Conservation (phyloP, 2,329 filamentous ascomycete species). For the Fusarium chaquense region DNA sequence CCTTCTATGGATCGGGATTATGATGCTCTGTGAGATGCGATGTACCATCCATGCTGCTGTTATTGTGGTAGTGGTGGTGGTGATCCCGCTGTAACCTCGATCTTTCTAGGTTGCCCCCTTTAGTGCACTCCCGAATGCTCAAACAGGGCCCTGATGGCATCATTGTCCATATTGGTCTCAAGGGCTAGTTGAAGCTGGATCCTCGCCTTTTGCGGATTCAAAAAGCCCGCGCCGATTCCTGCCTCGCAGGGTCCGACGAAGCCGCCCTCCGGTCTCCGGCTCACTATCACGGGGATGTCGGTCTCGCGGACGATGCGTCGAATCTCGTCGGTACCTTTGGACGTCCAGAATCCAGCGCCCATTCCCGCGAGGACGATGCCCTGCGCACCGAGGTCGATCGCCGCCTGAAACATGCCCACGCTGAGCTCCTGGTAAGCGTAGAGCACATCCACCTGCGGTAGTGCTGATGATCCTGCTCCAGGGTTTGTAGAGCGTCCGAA, state of each 20-base stretch:
- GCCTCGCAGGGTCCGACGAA: slow-evolving; percentile 60
- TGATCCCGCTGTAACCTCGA: slow-evolving; percentile 10
- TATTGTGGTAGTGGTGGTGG: background rate
- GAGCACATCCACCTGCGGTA: slow-evolving; percentile 68
- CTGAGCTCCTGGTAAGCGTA: slow-evolving; percentile 67
- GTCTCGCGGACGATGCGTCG: slow-evolving; percentile 59
- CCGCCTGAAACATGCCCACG: slow-evolving; percentile 59
- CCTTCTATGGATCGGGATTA: slow-evolving; percentile 25
- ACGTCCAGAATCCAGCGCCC: slow-evolving; percentile 64
- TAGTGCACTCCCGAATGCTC: slow-evolving; percentile 47
- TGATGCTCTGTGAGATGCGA: background rate
- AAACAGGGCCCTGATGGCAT: slow-evolving; percentile 48
- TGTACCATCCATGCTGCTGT: background rate
- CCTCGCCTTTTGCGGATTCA: slow-evolving; percentile 68
- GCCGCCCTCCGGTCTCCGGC: slow-evolving; percentile 64
- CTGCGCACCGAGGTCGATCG: slow-evolving; percentile 62
- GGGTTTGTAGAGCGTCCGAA: slow-evolving; percentile 8
- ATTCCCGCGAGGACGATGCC: slow-evolving; percentile 68
- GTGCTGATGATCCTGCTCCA: slow-evolving; percentile 42
- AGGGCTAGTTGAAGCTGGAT: slow-evolving; percentile 62
- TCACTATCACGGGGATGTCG: slow-evolving; percentile 62
- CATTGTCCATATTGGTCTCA: slow-evolving; percentile 46
- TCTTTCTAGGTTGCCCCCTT: slow-evolving; percentile 16
- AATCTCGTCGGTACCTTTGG: slow-evolving; percentile 55
- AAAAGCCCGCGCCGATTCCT: slow-evolving; percentile 61